Base-by-base conservation (phyloP, 345 rosid genomes). In the Syzygium jambos region DNA sequence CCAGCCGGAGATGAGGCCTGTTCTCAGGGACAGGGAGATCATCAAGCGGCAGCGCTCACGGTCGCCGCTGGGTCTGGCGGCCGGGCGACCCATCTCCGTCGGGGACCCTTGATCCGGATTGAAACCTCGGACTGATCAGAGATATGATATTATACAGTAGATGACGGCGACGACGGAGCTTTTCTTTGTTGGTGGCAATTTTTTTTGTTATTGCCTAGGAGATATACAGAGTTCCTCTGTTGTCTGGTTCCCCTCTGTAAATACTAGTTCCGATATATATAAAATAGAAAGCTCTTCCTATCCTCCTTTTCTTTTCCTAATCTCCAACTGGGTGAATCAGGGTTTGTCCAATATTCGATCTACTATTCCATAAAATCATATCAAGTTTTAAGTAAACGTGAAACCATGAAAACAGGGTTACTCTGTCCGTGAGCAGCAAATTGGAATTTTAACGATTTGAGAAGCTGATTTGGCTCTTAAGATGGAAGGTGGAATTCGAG, bases 1-100 rank as follows among this genome's bases (percentile, higher is more conserved):
- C 61, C 88, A 73, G 85, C 89, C 90, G 7, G 92, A 92, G 91
- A 90, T 87, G 83, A 87, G 90, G 85, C 91, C 89, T n/a, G 90
- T 86, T 53, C 54, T 86, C 34, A 87, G 86, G 38, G 90, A 77
- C 22, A 87, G 87, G 34, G 91, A 87, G 84, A 86, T 89, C 85
- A 88, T 89, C 78, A 87, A 27, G 78, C 46, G 88, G 38, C 91
- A 90, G 51, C 90, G 86, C 49, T 89, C 91, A 63, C 89, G 89
- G 38, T 92, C 93, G 51, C 93, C 91, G 23, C 86, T 92, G 87
- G 92, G 92, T 54, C 85, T 90, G 25, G 80, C 78, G 2, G 87
- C 38, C 87, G 89, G 89, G 2, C 63, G 88, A 21, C 87, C 92
- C 49, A 88, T 91, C 87, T 91, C 89, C 27, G 90, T 91, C 21